Evolutionary conservation across 2,329 filamentous ascomycete genomes (phyloP).

Genomic region (Septoria linicola): DNA sequence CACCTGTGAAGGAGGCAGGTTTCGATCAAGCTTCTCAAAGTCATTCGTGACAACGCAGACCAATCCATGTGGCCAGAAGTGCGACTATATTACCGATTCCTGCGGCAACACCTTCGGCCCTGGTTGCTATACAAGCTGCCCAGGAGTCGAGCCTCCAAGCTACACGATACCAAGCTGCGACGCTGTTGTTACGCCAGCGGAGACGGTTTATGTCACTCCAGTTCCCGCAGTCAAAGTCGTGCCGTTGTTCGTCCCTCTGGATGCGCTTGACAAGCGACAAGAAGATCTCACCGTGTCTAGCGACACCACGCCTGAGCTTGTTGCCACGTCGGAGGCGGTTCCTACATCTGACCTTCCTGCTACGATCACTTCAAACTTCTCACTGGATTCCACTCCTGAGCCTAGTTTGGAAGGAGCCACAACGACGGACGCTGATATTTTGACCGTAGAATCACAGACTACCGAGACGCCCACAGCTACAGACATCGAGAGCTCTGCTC

Average conservation of each 20-base stretch:
- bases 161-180: constrained; percentile 23
- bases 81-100: constrained; percentile 22
- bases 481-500: too few relatives aligned
- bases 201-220: constrained; percentile 6
- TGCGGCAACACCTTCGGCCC: constrained; percentile 29
- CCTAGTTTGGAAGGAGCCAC: too few relatives aligned
- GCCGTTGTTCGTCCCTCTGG: constrained; percentile 2
- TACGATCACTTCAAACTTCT: too few relatives aligned
- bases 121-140: constrained; percentile 25
- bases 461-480: too few relatives aligned
- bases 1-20: constrained; percentile 18
- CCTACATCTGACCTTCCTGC: too few relatives aligned
- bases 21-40: constrained; percentile 14
- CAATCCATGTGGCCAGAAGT: constrained; percentile 20
- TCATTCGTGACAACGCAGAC: constrained; percentile 9
- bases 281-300: not conserved
- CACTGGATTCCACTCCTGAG: too few relatives aligned
- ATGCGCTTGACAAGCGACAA: constrained; percentile 6
- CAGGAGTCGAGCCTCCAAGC: constrained; percentile 13
- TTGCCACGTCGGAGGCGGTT: not conserved
- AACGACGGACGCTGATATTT: too few relatives aligned
- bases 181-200: not conserved
- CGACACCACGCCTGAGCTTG: not conserved
- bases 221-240: not conserved
- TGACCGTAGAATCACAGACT: too few relatives aligned